Percentiles rank a stretch among this genome's conserved stretches.
These are phyloP conservation scores for Ophiosphaerella herpotricha DNA, from an alignment of 2,329 filamentous ascomycete genomes.

Conservation along the genomic window DNA sequence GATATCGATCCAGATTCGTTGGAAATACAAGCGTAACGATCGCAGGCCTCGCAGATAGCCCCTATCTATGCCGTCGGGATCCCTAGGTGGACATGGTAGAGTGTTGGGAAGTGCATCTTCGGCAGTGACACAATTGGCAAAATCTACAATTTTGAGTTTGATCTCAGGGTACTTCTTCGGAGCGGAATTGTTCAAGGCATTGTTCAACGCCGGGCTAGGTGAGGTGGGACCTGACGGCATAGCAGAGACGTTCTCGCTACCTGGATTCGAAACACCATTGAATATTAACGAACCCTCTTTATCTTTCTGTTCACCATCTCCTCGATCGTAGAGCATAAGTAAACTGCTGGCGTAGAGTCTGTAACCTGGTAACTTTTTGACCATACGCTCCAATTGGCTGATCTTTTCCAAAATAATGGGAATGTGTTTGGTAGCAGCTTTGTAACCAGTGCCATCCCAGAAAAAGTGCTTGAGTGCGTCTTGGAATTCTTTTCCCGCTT, in stretches of 20 bases:
- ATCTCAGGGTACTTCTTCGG: conserved; percentile 58
- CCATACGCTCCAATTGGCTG: conserved; percentile 79
- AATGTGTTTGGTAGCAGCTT: conserved; percentile 83
- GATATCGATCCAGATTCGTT: conserved; percentile 82
- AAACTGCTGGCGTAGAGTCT: conserved; percentile 95
- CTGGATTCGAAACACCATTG: conserved; percentile 18
- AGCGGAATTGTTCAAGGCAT: conserved; percentile 4
- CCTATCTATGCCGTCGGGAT: conserved; percentile 79
- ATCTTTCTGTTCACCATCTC: conserved; percentile 58
- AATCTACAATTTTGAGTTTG: conserved; percentile 97
- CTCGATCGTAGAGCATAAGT: conserved; percentile 95
- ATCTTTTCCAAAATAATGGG: conserved; percentile 86
- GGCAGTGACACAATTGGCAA: conserved; percentile 94
- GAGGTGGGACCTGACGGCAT: conserved; percentile 33
- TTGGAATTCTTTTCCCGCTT: conserved; percentile 87
- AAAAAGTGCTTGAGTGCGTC: conserved; percentile 86
- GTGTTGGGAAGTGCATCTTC: conserved; percentile 68
- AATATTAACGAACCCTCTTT: conserved; percentile 19
- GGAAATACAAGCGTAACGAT: conserved; percentile 80
- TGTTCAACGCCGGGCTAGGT: conserved; percentile 14
- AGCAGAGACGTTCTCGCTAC: conserved; percentile 25
- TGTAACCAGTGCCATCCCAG: conserved; percentile 82
- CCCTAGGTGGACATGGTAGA: conserved; percentile 74
- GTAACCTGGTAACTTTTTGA: conserved; percentile 78
- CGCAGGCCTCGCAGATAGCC: conserved; percentile 87